phyloP scores from a whole-genome alignment of 192 early-diverging fungal genomes.

The Diversispora epigaea region DNA sequence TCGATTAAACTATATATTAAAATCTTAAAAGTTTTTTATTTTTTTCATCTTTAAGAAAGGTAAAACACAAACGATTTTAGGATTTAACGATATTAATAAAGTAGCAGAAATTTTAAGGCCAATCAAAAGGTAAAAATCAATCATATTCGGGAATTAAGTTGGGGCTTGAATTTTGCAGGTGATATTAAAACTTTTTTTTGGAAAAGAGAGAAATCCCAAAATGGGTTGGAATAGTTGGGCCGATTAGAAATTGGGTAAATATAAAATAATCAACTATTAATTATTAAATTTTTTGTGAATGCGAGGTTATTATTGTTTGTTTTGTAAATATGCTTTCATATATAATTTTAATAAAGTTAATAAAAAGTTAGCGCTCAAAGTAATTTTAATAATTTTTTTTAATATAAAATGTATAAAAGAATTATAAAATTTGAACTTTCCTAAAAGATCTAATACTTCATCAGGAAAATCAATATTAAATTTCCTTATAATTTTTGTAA shows the following conservation, averaged over 20 bases:
- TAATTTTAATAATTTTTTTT: too few species aligned
- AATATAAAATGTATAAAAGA: too few species aligned
- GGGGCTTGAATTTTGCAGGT: slow-evolving; percentile 1
- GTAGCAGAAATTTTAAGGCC: slow-evolving; percentile 5
- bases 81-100: slow-evolving; percentile 17
- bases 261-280: too few species aligned
- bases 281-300: background rate
- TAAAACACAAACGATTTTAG: slow-evolving; percentile 1
- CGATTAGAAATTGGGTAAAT: slow-evolving; percentile 13
- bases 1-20: background rate
- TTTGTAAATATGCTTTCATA: too few species aligned
- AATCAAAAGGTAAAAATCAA: background rate
- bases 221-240: slow-evolving; percentile 16
- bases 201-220: slow-evolving; percentile 14
- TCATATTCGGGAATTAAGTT: background rate
- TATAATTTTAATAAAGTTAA: too few species aligned
- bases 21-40: slow-evolving; percentile 9
- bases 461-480: too few species aligned
- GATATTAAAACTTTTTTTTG: slow-evolving; percentile 23
- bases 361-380: too few species aligned
- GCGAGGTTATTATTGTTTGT: too few species aligned
- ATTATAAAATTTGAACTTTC: too few species aligned
- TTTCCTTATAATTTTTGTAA: too few species aligned
- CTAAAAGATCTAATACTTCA: too few species aligned
- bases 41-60: slow-evolving; percentile 28